phyloP scores from a whole-genome alignment of 2,329 filamentous ascomycete species.

The Rachicladosporium sp. region DNA sequence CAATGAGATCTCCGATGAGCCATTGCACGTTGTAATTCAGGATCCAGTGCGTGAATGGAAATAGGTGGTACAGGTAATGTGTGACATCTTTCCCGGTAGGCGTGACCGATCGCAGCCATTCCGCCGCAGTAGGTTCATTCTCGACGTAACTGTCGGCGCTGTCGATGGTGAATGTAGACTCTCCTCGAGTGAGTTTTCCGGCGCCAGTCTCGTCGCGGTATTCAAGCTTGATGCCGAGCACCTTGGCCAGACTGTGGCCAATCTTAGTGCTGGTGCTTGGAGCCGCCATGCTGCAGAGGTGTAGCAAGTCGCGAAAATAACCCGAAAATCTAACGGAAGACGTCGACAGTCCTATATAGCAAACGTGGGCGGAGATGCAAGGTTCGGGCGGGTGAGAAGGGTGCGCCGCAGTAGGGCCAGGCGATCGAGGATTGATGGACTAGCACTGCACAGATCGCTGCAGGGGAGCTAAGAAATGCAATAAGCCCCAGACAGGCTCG shows the following conservation, averaged over 20 bases:
- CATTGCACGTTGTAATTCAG: slow-evolving; percentile 77
- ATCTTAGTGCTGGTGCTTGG: slow-evolving; percentile 38
- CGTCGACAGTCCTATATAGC: too few relatives aligned
- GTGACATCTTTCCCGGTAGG: slow-evolving; percentile 45
- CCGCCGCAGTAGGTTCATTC: slow-evolving; percentile 58
- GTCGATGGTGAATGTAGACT: slow-evolving; percentile 63
- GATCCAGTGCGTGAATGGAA: slow-evolving; percentile 88
- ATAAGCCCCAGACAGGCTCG: too few relatives aligned
- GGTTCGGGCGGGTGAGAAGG: too few relatives aligned
- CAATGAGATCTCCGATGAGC: slow-evolving; percentile 78
- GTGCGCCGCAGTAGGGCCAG: too few relatives aligned
- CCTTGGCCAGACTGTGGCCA: slow-evolving; percentile 64
- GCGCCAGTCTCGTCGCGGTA: slow-evolving; percentile 45
- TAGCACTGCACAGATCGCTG: too few relatives aligned
- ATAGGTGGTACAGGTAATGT: slow-evolving; percentile 57
- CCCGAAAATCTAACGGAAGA: too few relatives aligned
- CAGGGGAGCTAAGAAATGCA: too few relatives aligned
- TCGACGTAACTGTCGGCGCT: slow-evolving; percentile 73
- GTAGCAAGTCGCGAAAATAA: not conserved
- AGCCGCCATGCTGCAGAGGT: slow-evolving; percentile 17
- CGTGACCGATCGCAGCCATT: slow-evolving; percentile 57
- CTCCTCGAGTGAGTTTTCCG: slow-evolving; percentile 52
- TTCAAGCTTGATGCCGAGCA: slow-evolving; percentile 69
- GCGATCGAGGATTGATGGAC: too few relatives aligned
- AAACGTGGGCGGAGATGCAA: too few relatives aligned